Evolutionary conservation across 495 filamentous ascomycete species (phyloP).

Genomic region (Umbilicaria muhlenbergii): DNA sequence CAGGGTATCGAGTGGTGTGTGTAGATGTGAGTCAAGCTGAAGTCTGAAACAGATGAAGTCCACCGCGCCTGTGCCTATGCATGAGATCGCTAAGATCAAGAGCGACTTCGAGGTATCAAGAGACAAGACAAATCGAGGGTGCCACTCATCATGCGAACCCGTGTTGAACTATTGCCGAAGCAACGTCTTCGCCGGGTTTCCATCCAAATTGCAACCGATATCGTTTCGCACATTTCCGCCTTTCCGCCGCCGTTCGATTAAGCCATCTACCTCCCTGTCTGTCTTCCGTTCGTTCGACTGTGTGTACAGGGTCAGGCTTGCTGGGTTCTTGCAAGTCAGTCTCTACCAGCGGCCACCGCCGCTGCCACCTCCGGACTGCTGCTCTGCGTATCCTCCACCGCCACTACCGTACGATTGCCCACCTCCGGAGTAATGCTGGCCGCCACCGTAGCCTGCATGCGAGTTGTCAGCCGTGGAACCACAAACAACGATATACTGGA

Average conservation of each 20-base stretch:
- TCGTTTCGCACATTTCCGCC: constrained; percentile 8
- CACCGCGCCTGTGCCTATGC: constrained; percentile 11
- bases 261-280: neutral
- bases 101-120: constrained; percentile 11
- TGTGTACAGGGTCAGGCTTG: constrained; percentile 8
- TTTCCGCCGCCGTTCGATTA: constrained; percentile 3
- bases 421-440: constrained; percentile 11
- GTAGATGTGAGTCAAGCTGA: neutral
- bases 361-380: constrained; percentile 8
- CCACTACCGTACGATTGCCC: constrained; percentile 12
- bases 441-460: constrained; percentile 10
- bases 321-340: neutral
- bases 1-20: neutral
- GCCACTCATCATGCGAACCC: constrained; percentile 1
- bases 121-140: constrained; percentile 1
- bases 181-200: neutral
- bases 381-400: constrained; percentile 7
- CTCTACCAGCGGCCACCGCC: constrained; percentile 13
- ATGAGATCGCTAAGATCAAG: constrained; percentile 12
- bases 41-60: constrained; percentile 3
- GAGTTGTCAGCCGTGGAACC: neutral
- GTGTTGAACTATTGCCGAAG: constrained; percentile 2
- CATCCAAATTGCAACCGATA: neutral
- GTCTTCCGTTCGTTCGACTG: constrained; percentile 6
- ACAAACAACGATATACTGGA: neutral